Evolutionary conservation across 805 yeast genomes (phyloP).

Genomic region (Candida argentea): DNA sequence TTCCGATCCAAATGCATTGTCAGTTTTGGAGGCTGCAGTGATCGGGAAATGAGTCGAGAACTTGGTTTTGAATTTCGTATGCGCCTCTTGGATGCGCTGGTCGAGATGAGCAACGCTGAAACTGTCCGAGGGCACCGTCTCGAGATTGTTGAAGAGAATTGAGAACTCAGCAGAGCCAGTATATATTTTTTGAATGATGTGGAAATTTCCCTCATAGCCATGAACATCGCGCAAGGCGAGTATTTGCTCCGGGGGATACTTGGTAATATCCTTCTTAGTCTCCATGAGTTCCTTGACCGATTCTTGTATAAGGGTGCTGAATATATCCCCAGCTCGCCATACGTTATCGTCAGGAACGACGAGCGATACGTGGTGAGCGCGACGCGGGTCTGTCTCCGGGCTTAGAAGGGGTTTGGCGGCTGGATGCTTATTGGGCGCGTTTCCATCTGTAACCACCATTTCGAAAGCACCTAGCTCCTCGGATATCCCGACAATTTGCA

Average conservation of each 20-base stretch:
- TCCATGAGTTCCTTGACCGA: slow-evolving; percentile 41
- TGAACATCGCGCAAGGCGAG: slow-evolving; percentile 50
- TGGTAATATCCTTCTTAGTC: slow-evolving; percentile 10
- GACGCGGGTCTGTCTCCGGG: slow-evolving; percentile 44
- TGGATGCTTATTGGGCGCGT: slow-evolving; percentile 36
- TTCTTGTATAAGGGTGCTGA: slow-evolving; percentile 59
- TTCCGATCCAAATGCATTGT: slow-evolving; percentile 60
- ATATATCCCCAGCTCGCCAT: slow-evolving; percentile 77
- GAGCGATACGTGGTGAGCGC: slow-evolving; percentile 58
- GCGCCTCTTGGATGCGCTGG: slow-evolving; percentile 19
- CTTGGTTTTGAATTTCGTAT: slow-evolving; percentile 36
- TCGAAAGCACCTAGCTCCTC: slow-evolving; percentile 60
- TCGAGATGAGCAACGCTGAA: slow-evolving; percentile 29
- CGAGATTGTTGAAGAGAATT: slow-evolving; percentile 44
- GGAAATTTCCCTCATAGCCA: slow-evolving; percentile 63
- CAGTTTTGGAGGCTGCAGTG: slow-evolving; percentile 35
- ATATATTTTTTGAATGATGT: slow-evolving; percentile 67
- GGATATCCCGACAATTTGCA: slow-evolving; percentile 36
- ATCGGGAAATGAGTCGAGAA: slow-evolving; percentile 44
- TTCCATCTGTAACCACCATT: slow-evolving; percentile 49
- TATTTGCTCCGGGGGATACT: slow-evolving; percentile 38
- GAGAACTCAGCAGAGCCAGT: slow-evolving; percentile 71
- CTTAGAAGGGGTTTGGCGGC: slow-evolving; percentile 14
- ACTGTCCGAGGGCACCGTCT: slow-evolving; percentile 25
- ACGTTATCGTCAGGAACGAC: slow-evolving; percentile 58